Evolutionary conservation across 768 basidiomycete genomes (phyloP).

Genomic region (Russula emetica): DNA sequence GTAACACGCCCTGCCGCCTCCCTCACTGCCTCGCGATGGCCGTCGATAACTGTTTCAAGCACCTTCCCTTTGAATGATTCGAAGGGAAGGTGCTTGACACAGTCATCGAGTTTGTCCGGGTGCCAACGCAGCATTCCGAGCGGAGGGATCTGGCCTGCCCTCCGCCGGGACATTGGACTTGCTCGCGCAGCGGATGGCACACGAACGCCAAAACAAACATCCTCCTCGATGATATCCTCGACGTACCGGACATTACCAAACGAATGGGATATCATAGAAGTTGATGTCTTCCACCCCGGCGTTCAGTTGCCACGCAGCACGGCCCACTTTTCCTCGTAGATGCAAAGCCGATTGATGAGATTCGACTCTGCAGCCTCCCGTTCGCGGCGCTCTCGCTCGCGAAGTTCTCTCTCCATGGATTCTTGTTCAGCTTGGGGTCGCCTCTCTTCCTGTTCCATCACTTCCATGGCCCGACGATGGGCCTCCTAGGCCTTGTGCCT

Average conservation of each 20-base stretch:
- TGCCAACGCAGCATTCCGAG: constrained; percentile 52
- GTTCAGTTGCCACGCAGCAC: constrained; percentile 6
- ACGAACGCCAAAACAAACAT: constrained; percentile 43
- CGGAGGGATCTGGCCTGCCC: constrained; percentile 37
- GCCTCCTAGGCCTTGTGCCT: constrained; percentile 7
- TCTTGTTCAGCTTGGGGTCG: background rate
- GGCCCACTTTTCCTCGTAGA: constrained; percentile 27
- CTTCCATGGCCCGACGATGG: constrained; percentile 3
- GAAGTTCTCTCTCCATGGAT: background rate
- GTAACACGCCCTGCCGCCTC: constrained; percentile 40
- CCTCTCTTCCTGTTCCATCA: constrained; percentile 4
- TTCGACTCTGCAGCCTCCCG: background rate
- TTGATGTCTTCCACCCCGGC: constrained; percentile 13
- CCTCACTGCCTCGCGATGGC: constrained; percentile 35
- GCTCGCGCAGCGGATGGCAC: constrained; percentile 36
- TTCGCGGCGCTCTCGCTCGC: background rate
- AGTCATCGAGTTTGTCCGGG: constrained; percentile 50
- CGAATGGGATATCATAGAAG: constrained; percentile 40
- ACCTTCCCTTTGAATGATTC: too few species aligned
- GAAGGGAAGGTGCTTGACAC: too few species aligned
- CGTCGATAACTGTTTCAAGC: constrained; percentile 36
- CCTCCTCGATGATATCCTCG: constrained; percentile 36
- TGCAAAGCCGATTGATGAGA: background rate
- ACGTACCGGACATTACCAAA: constrained; percentile 30
- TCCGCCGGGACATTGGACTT: constrained; percentile 31